These are phyloP conservation scores for Garcia nutans DNA, from an alignment of 345 rosid species.

Conservation along the genomic window DNA sequence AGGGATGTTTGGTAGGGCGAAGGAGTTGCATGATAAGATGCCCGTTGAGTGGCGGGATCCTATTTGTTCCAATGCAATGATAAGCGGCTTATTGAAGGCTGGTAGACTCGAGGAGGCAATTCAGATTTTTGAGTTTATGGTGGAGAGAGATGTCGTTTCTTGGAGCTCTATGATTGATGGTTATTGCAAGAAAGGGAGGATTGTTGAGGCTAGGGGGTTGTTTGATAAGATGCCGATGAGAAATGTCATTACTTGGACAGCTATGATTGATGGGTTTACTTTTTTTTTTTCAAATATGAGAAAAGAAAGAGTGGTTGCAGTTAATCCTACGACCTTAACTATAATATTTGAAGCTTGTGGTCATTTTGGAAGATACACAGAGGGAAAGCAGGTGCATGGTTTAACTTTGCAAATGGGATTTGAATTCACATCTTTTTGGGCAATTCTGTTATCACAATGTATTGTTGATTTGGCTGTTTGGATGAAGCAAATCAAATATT, in stretches of 20 bases:
- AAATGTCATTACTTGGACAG: conserved; percentile 65
- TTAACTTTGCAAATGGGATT: conserved; percentile 47
- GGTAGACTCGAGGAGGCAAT: conserved; percentile 56
- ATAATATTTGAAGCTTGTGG: conserved; percentile 66
- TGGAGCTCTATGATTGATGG: conserved; percentile 79
- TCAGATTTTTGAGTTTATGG: conserved; percentile 55
- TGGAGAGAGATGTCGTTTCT: conserved; percentile 59
- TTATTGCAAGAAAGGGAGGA: conserved; percentile 57
- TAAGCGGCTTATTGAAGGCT: conserved; percentile 59
- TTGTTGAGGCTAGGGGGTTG: conserved; percentile 50
- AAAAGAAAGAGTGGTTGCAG: conserved; percentile 41
- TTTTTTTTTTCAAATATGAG: conserved; percentile 68
- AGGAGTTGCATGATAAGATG: conserved; percentile 39
- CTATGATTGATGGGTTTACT: conserved; percentile 49
- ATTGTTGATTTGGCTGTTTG: conserved; percentile 49
- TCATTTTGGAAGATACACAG: conserved; percentile 35
- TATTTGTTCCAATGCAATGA: conserved; percentile 65
- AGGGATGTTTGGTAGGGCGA: conserved; percentile 55
- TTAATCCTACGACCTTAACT: conserved; percentile 61
- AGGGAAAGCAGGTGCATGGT: conserved; percentile 66
- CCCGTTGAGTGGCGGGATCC: conserved; percentile 61
- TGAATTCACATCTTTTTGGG: conserved; percentile 54
- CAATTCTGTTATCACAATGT: conserved; percentile 67
- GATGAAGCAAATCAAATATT: conserved; percentile 50
- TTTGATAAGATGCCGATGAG: conserved; percentile 56